Evolutionary conservation across 192 early-diverging fungal species (phyloP).

Genomic region (Dimargaris cristalligena): DNA sequence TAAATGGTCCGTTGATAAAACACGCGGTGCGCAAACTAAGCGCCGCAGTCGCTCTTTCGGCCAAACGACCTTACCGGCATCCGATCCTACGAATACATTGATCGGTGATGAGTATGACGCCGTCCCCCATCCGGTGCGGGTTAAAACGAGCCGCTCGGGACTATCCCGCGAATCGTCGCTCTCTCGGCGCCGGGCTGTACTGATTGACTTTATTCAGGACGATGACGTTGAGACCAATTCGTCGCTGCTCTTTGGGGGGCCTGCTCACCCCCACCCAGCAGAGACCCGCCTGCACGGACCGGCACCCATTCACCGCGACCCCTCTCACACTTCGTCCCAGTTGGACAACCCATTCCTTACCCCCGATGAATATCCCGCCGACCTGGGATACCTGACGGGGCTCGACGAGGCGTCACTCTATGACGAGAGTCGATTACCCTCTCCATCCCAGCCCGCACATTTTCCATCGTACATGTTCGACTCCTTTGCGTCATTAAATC

Average conservation of each 20-base stretch:
- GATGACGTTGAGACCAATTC: not conserved
- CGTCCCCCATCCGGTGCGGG: not conserved
- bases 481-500: not conserved
- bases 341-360: conserved; percentile 3
- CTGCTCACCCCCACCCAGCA: not conserved
- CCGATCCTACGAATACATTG: not conserved
- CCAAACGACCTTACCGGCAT: not conserved
- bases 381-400: not conserved
- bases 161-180: conserved; percentile 9
- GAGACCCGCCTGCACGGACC: too few relatives aligned
- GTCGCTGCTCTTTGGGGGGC: not conserved
- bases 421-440: not conserved
- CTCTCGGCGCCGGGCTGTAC: conserved; percentile 6
- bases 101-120: not conserved
- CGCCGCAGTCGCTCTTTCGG: not conserved
- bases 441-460: not conserved
- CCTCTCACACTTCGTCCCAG: not conserved
- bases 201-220: not conserved
- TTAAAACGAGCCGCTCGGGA: not conserved
- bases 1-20: conserved; percentile 5
- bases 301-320: not conserved
- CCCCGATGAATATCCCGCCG: not conserved
- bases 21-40: not conserved
- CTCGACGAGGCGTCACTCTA: not conserved
- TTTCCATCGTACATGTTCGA: not conserved